A percentile compares a stretch with the other conserved stretches of the same genome.
Evolutionary conservation across 371 early-diverging fungal genomes (phyloP).

Genomic region (Mucor circinelloides): DNA sequence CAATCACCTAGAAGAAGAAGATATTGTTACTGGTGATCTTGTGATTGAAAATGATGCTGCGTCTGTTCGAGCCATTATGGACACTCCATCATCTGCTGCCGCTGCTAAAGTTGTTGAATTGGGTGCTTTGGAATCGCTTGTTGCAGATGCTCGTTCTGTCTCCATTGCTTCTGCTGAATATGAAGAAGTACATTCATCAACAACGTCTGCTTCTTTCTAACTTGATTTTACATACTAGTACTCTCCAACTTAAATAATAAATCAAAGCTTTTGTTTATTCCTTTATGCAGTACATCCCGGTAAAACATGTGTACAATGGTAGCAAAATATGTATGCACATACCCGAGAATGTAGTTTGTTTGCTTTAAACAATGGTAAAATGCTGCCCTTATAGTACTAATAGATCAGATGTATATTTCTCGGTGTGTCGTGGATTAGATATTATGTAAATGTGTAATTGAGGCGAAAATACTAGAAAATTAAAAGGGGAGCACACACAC

Average conservation of each 20-base stretch:
- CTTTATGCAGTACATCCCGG: neutral
- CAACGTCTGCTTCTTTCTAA: neutral
- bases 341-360: too few relatives aligned
- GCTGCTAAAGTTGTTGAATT: neutral
- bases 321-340: too few relatives aligned
- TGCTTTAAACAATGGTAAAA: too few relatives aligned
- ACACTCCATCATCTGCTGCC: neutral
- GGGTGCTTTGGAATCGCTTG: neutral
- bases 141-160: neutral
- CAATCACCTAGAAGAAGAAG: neutral
- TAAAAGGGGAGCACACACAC: neutral
- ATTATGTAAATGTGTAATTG: constrained; percentile 1
- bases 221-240: neutral
- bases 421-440: neutral
- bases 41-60: neutral
- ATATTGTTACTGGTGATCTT: neutral
- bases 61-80: neutral
- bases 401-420: neutral
- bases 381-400: neutral
- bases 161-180: neutral
- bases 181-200: neutral
- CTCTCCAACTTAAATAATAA: neutral
- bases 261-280: neutral
- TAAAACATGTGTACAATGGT: neutral
- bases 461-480: neutral